These are phyloP conservation scores for Colletotrichum liaoningense DNA, from an alignment of 2,329 filamentous ascomycete genomes.

Conservation along the genomic window DNA sequence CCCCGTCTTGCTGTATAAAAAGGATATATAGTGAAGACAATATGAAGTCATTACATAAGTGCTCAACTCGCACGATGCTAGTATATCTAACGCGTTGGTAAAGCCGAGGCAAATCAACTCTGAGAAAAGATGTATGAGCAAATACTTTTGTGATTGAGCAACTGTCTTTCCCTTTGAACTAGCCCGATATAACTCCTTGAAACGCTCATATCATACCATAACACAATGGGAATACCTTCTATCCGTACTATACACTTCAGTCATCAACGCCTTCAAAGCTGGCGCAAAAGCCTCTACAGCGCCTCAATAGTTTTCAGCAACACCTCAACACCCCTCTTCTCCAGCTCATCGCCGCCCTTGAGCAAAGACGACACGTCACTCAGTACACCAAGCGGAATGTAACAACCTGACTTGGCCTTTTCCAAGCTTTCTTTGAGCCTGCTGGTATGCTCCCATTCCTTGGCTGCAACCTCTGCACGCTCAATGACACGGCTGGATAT, in stretches of 20 bases:
- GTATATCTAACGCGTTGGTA: not conserved
- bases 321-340: conserved; percentile 66
- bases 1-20: not conserved
- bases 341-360: conserved; percentile 65
- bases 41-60: not conserved
- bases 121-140: not conserved
- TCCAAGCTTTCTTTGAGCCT: conserved; percentile 90
- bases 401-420: conserved; percentile 80
- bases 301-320: conserved; percentile 70
- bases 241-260: not conserved
- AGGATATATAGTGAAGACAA: not conserved
- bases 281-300: conserved; percentile 50
- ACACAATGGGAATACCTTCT: not conserved
- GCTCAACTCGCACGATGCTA: not conserved
- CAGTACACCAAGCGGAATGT: conserved; percentile 85
- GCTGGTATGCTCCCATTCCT: conserved; percentile 95
- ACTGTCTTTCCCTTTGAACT: not conserved
- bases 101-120: not conserved
- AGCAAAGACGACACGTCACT: conserved; percentile 88
- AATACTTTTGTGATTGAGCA: not conserved
- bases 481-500: conserved; percentile 87
- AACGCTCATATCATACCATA: not conserved
- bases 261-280: not conserved
- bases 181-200: not conserved
- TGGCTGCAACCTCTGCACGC: conserved; percentile 87